phyloP scores from a whole-genome alignment of 75 land plant genomes.

The Adiantum capillusveneris region DNA sequence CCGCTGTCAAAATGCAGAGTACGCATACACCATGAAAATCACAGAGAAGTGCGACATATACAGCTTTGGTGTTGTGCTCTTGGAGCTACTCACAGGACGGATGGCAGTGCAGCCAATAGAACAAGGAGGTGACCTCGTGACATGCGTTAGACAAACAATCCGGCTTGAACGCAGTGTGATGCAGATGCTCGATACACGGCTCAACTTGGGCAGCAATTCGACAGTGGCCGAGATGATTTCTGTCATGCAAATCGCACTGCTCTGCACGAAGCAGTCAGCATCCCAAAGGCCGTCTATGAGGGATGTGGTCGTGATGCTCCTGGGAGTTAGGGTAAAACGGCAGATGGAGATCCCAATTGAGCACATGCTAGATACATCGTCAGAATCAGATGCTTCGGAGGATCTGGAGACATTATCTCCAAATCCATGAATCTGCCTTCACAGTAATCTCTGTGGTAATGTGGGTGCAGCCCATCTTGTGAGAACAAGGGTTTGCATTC shows the following conservation, averaged over 20 bases:
- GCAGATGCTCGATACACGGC: slow-evolving; percentile 42
- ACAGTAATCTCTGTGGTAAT: too few species aligned
- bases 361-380: background rate
- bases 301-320: slow-evolving; percentile 60
- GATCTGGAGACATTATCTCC: too few species aligned
- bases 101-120: slow-evolving; percentile 62
- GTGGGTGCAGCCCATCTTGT: too few species aligned
- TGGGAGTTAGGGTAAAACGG: slow-evolving; percentile 33
- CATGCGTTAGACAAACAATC: slow-evolving; percentile 47
- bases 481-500: too few species aligned
- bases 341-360: background rate
- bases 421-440: too few species aligned
- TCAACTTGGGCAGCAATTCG: slow-evolving; percentile 23
- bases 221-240: slow-evolving; percentile 46
- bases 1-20: slow-evolving; percentile 28
- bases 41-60: slow-evolving; percentile 79
- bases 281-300: slow-evolving; percentile 66
- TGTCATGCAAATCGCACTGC: slow-evolving; percentile 59
- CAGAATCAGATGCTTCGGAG: background rate
- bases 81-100: slow-evolving; percentile 70
- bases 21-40: slow-evolving; percentile 77
- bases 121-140: slow-evolving; percentile 62
- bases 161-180: slow-evolving; percentile 25
- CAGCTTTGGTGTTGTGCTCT: slow-evolving; percentile 73
- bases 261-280: slow-evolving; percentile 55